A percentile compares a stretch with the other conserved stretches of the same genome.
These are phyloP conservation scores for Aspergillus melleus DNA, from an alignment of 2,329 filamentous ascomycete genomes.

Conservation along the genomic window DNA sequence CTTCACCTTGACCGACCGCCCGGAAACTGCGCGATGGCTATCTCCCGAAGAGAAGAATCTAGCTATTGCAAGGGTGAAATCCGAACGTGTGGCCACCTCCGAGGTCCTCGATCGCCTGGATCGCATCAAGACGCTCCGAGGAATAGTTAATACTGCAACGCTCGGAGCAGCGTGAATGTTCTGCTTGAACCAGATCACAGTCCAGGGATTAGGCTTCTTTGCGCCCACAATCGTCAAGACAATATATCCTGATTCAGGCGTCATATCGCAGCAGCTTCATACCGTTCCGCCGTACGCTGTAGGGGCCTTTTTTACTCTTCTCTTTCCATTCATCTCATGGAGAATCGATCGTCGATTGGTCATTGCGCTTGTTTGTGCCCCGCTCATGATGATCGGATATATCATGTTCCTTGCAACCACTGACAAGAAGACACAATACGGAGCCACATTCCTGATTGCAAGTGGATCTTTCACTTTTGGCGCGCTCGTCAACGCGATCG, in stretches of 20 bases:
- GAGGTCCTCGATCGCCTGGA: constrained; percentile 66
- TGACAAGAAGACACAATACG: constrained; percentile 60
- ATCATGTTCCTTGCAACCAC: constrained; percentile 66
- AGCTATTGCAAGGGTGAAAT: constrained; percentile 66
- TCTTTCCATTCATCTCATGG: constrained; percentile 63
- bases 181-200: constrained; percentile 67
- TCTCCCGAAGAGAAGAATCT: constrained; percentile 65
- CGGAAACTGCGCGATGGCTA: constrained; percentile 67
- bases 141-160: constrained; percentile 65
- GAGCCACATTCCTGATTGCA: constrained; percentile 69
- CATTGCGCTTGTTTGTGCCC: constrained; percentile 61
- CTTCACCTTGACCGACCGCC: constrained; percentile 66
- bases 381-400: constrained; percentile 68
- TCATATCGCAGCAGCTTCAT: constrained; percentile 66
- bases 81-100: constrained; percentile 63
- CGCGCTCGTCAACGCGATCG: constrained; percentile 66
- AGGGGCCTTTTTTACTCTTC: constrained; percentile 64
- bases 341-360: constrained; percentile 60
- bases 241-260: constrained; percentile 61
- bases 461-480: constrained; percentile 64
- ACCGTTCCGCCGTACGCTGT: constrained; percentile 71
- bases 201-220: constrained; percentile 71
- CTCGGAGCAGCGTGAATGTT: constrained; percentile 60
- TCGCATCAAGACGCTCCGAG: constrained; percentile 58
- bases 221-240: constrained; percentile 67